Conservation (phyloP, 495 filamentous ascomycete species). For the Cercophora sp. region DNA sequence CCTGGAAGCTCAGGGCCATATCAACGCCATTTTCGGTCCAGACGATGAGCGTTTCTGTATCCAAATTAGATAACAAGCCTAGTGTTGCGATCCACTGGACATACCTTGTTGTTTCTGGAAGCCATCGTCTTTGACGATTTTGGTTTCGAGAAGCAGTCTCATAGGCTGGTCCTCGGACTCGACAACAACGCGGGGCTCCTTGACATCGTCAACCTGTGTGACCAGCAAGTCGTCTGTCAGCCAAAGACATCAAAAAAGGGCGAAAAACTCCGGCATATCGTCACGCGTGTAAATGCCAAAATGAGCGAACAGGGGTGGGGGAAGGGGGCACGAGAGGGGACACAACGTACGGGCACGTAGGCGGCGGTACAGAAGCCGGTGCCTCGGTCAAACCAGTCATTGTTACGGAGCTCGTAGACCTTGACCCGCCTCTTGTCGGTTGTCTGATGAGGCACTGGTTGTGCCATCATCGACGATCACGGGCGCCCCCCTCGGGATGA, state of each 20-base stretch:
- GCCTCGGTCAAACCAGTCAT: conserved; percentile 98
- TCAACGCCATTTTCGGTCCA: conserved; percentile 94
- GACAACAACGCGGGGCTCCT: conserved; percentile 84
- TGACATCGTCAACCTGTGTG: conserved; percentile 36
- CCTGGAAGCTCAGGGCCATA: conserved; percentile 98
- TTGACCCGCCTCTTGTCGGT: conserved; percentile 96
- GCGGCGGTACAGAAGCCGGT: conserved; percentile 91
- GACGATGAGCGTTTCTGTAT: conserved; percentile 87
- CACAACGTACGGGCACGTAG: conserved; percentile 65
- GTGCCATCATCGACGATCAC: conserved; percentile 70
- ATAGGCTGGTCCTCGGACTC: conserved; percentile 88
- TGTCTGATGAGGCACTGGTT: conserved; percentile 74
- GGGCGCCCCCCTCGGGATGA: conserved; percentile 34
- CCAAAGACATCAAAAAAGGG: conserved; percentile 1
- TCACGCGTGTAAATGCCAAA: background rate
- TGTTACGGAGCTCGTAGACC: conserved; percentile 96
- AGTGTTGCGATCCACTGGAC: conserved; percentile 14
- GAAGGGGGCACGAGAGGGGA: background rate
- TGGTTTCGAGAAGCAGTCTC: conserved; percentile 80
- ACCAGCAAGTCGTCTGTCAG: conserved; percentile 14
- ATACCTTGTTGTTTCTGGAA: conserved; percentile 98
- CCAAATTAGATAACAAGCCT: background rate
- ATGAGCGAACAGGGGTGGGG: too few species aligned
- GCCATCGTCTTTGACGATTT: conserved; percentile 88
- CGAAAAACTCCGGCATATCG: background rate